phyloP scores from a whole-genome alignment of 228 moss, liverwort and hornwort genomes.

The Sphagnum fallax region DNA sequence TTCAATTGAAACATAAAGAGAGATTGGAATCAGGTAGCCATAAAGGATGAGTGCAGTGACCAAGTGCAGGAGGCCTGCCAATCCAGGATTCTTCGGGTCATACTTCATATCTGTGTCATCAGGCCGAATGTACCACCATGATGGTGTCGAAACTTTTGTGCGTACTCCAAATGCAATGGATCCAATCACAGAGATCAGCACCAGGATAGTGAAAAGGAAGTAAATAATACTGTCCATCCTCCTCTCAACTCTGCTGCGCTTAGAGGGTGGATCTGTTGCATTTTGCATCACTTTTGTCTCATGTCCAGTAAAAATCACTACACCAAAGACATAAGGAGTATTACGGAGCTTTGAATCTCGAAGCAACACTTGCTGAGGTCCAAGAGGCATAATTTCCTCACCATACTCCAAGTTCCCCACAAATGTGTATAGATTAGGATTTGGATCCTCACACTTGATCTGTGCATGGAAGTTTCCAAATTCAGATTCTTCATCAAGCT shows the following conservation, averaged over 20 bases:
- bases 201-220: conserved; percentile 63
- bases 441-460: conserved; percentile 91
- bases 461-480: conserved; percentile 50
- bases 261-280: conserved; percentile 89
- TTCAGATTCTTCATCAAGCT: conserved; percentile 75
- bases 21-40: conserved; percentile 95
- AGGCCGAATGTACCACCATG: conserved; percentile 81
- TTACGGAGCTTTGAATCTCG: conserved; percentile 97
- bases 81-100: conserved; percentile 35
- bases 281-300: conserved; percentile 99
- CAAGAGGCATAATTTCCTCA: conserved; percentile 52
- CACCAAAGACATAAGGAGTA: conserved; percentile 75
- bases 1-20: conserved; percentile 69
- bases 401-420: conserved; percentile 75
- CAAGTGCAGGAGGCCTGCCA: conserved; percentile 59
- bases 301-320: conserved; percentile 86
- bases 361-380: conserved; percentile 81
- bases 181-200: conserved; percentile 74
- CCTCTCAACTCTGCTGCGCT: conserved; percentile 89
- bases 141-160: conserved; percentile 63
- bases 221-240: conserved; percentile 95
- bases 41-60: conserved; percentile 84
- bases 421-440: conserved; percentile 88
- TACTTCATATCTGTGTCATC: conserved; percentile 14
- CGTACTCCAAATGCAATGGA: conserved; percentile 62